Evolutionary conservation across 1,284 basidiomycete genomes (phyloP).

Genomic region (Malassezia dermatis): DNA sequence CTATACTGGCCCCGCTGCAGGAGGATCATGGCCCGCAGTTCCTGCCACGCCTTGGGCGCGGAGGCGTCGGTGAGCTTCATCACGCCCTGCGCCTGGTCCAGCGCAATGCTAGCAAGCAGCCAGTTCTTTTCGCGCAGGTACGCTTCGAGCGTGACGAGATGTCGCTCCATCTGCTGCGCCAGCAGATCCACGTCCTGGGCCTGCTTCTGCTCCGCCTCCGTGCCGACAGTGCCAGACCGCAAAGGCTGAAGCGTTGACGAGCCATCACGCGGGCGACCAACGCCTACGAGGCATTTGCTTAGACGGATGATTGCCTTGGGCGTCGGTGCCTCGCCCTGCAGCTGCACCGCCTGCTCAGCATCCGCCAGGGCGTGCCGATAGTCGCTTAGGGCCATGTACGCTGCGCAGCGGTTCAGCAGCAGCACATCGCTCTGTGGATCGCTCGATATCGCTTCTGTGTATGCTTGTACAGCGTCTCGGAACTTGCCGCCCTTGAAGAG

Average conservation of each 20-base stretch:
- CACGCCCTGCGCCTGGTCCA: slow-evolving; percentile 32
- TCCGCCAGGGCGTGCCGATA: slow-evolving; percentile 66
- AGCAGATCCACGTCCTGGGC: slow-evolving; percentile 25
- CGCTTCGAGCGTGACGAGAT: slow-evolving; percentile 55
- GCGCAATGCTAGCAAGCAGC: slow-evolving; percentile 46
- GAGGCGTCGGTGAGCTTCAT: slow-evolving; percentile 24
- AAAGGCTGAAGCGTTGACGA: slow-evolving; percentile 21
- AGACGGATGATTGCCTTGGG: slow-evolving; percentile 35
- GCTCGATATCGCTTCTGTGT: slow-evolving; percentile 51
- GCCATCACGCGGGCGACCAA: slow-evolving; percentile 30
- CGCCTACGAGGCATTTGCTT: slow-evolving; percentile 34
- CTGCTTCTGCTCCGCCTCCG: slow-evolving; percentile 22
- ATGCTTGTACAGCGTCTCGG: slow-evolving; percentile 39
- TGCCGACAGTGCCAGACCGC: neutral
- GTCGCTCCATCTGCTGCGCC: slow-evolving; percentile 25
- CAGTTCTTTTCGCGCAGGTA: slow-evolving; percentile 56
- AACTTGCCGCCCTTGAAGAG: slow-evolving; percentile 37
- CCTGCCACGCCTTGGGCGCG: slow-evolving; percentile 25
- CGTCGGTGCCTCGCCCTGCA: slow-evolving; percentile 51
- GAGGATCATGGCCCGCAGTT: slow-evolving; percentile 24
- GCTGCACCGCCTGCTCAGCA: slow-evolving; percentile 61
- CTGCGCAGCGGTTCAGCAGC: slow-evolving; percentile 75
- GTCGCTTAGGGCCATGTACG: slow-evolving; percentile 68
- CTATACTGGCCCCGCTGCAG: slow-evolving; percentile 32
- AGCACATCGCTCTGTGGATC: slow-evolving; percentile 63